These are phyloP conservation scores for Termitomyces sp. DNA, from an alignment of 1,284 basidiomycete species.

Conservation along the genomic window DNA sequence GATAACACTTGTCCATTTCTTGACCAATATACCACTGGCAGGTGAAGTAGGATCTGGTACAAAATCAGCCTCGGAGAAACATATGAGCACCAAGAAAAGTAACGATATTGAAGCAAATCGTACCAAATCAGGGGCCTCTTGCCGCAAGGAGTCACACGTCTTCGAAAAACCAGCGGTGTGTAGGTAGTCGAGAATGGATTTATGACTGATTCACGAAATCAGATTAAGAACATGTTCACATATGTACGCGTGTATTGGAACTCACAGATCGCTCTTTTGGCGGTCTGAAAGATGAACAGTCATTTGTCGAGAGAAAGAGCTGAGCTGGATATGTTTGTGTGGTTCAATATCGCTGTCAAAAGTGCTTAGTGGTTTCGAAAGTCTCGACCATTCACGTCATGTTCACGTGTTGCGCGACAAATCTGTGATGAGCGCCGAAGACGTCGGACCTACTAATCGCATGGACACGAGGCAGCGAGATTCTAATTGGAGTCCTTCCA, in stretches of 20 bases:
- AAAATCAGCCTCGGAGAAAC: constrained; percentile 39
- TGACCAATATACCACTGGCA: constrained; percentile 64
- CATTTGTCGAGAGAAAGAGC: neutral
- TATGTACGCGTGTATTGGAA: neutral
- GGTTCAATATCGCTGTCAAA: neutral
- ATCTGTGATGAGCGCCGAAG: neutral
- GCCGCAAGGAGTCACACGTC: constrained; percentile 58
- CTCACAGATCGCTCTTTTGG: constrained; percentile 3
- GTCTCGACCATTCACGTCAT: constrained; percentile 1
- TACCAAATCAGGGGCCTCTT: constrained; percentile 39
- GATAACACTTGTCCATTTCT: constrained; percentile 82
- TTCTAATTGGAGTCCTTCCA: neutral
- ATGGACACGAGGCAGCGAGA: neutral
- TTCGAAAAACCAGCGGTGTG: constrained; percentile 56
- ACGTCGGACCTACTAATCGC: too few species aligned
- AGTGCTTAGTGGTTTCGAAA: neutral
- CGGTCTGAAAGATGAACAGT: constrained; percentile 4
- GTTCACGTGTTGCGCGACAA: constrained; percentile 3
- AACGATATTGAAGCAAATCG: neutral
- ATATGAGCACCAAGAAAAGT: neutral
- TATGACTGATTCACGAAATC: constrained; percentile 47
- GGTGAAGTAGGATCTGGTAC: constrained; percentile 47
- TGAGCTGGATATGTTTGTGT: neutral
- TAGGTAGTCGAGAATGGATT: constrained; percentile 79
- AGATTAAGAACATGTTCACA: neutral